A percentile compares a stretch with the other conserved stretches of the same genome.
phyloP scores from a whole-genome alignment of 202 grass and related monocot genomes.

The Miscanthus sacchariflorus region DNA sequence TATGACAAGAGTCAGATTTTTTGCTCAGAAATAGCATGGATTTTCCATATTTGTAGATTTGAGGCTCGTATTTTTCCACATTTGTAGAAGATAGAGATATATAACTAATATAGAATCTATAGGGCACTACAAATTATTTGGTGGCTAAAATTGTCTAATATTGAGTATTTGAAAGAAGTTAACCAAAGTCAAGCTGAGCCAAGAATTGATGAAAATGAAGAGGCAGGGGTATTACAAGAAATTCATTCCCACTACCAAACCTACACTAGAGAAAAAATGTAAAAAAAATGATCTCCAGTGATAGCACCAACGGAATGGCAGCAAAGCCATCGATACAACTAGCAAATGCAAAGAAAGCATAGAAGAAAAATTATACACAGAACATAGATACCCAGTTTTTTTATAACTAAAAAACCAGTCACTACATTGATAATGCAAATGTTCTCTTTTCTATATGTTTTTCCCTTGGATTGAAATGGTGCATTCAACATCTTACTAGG shows the following conservation, averaged over 20 bases:
- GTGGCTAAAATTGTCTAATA: neutral
- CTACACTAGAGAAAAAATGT: neutral
- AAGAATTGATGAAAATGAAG: neutral
- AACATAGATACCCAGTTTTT: neutral
- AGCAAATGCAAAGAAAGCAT: slow-evolving; percentile 22
- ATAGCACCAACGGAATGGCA: neutral
- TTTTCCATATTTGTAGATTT: neutral
- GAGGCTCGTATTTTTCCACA: neutral
- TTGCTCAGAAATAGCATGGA: neutral
- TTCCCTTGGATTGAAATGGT: neutral
- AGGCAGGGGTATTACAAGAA: neutral
- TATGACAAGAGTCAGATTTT: neutral
- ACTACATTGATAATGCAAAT: slow-evolving; percentile 1
- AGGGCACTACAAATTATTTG: neutral
- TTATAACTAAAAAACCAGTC: neutral
- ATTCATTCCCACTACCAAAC: neutral
- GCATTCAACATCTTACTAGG: neutral
- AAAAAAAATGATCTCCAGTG: neutral
- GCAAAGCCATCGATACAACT: neutral
- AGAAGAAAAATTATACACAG: neutral
- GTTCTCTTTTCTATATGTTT: slow-evolving; percentile 2
- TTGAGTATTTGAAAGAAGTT: neutral
- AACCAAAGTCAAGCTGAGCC: neutral
- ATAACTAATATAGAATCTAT: neutral
- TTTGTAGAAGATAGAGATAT: neutral